phyloP scores from a whole-genome alignment of 2,329 filamentous ascomycete genomes.

The Trichophyton equinum region DNA sequence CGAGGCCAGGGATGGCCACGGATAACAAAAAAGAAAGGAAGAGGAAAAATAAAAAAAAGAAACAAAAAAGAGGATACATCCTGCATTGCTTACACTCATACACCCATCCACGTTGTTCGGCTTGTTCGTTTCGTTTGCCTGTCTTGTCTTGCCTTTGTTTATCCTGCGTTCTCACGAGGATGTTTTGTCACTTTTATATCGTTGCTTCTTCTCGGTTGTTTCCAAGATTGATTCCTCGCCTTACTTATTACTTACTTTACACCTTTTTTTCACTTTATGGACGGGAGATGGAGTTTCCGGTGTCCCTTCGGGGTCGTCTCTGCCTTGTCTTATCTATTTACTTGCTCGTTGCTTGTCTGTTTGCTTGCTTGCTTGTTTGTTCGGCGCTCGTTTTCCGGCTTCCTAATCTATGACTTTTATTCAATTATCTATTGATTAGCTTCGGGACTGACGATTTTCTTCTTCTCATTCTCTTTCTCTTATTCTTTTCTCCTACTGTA shows the following conservation, averaged over 20 bases:
- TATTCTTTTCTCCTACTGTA: not conserved
- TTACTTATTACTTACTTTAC: not conserved
- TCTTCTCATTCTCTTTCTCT: not conserved
- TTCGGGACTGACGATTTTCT: not conserved
- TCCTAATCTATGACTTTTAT: not conserved
- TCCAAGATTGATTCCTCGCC: not conserved
- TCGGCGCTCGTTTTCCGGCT: not conserved
- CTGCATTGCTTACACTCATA: too few species aligned
- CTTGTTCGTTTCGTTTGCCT: not conserved
- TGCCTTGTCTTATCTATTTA: too few species aligned
- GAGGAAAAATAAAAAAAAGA: not conserved
- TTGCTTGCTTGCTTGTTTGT: not conserved
- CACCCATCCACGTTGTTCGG: not conserved
- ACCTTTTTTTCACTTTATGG: not conserved
- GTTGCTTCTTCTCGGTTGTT: not conserved
- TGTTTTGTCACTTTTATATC: not conserved
- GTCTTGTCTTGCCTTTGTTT: not conserved
- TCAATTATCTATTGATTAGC: not conserved
- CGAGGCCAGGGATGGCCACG: not conserved
- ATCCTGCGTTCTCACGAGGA: not conserved
- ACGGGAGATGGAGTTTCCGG: constrained; percentile 1
- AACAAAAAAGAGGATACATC: not conserved
- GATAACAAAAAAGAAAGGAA: not conserved
- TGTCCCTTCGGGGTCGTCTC: not conserved
- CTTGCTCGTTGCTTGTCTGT: not conserved